Base-by-base conservation (phyloP, 345 rosid genomes). In the Syzygium oleosum region DNA sequence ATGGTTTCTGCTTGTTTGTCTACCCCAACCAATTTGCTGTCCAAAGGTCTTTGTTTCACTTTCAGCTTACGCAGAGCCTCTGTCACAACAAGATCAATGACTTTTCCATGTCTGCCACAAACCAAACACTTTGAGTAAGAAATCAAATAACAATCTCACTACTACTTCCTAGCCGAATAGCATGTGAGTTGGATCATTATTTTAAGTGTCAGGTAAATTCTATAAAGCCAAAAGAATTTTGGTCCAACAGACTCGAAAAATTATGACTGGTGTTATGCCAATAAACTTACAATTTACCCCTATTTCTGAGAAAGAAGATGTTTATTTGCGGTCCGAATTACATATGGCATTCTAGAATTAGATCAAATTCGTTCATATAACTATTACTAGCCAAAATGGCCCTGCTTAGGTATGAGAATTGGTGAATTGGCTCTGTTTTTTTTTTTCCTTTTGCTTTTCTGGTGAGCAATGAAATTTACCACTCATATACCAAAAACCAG, bases 321-420 rank as follows among this genome's bases (percentile, higher is more conserved):
- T n/a, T 61, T n/a, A 19, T 12, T n/a, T 29, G 22, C 0, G 0
- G 77, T 7, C 21, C 41, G n/a, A 63, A 14, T 12, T 12, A 61
- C 1, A 27, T 0, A 12, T 31, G 11, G 27, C 68, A 59, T 59
- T 59, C 15, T 63, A 63, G 19, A 7, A 29, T 63, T 15, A 63
- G 77, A 15, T 29, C 21, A 63, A 29, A 63, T 15, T 63, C 21
- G 13, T 3, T 27, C 68, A 43, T 56, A 25, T 23, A 25, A 23
- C 13, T 23, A 23, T 56, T 5, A 56, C 2, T 9, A 23, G n/a
- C 6, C n/a, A 56, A 9, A 23, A 22, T 22, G 59, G 12, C 59
- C 11, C 27, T 8, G 59, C 27, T 55, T 55, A 9, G 2, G 12
- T 22, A 22, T 55, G 27, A 55, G 11, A 22, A 55, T 21, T 55